phyloP scores from a whole-genome alignment of 352 stramenopile genomes.

The Pythium volutum region DNA sequence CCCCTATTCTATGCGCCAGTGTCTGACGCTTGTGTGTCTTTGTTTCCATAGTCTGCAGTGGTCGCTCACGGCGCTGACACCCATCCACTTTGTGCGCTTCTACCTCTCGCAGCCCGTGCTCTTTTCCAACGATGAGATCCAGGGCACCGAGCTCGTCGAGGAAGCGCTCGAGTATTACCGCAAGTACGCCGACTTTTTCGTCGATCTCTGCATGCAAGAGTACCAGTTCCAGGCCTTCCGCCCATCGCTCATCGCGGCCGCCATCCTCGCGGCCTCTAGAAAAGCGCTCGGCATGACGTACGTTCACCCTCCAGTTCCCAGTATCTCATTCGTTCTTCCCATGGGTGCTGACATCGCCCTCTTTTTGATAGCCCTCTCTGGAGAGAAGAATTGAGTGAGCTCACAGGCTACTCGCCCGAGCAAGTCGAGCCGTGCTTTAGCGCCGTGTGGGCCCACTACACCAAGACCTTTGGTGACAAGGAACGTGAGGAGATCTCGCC shows the following conservation, averaged over 20 bases:
- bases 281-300: conserved; percentile 75
- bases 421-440: conserved; percentile 84
- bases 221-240: conserved; percentile 83
- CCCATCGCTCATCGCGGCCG: conserved; percentile 72
- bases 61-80: conserved; percentile 62
- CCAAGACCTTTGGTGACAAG: conserved; percentile 70
- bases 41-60: conserved; percentile 54
- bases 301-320: too few relatives aligned
- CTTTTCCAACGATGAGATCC: conserved; percentile 75
- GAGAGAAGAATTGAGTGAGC: conserved; percentile 73
- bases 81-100: conserved; percentile 80
- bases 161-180: conserved; percentile 75
- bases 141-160: conserved; percentile 67
- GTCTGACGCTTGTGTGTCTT: not conserved
- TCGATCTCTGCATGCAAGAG: conserved; percentile 83
- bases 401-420: conserved; percentile 77
- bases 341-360: not conserved
- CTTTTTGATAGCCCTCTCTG: conserved; percentile 51
- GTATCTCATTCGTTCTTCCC: too few relatives aligned
- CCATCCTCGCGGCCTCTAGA: conserved; percentile 69
- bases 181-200: conserved; percentile 86
- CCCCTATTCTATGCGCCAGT: not conserved
- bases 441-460: conserved; percentile 82
- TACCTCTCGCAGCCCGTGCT: conserved; percentile 77
- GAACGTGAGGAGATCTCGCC: conserved; percentile 73